Evolutionary conservation across 1,139 yeast genomes (phyloP), one percentile per base, ranked within the genome.

Genomic region (Protomyces macrosporus): DNA sequence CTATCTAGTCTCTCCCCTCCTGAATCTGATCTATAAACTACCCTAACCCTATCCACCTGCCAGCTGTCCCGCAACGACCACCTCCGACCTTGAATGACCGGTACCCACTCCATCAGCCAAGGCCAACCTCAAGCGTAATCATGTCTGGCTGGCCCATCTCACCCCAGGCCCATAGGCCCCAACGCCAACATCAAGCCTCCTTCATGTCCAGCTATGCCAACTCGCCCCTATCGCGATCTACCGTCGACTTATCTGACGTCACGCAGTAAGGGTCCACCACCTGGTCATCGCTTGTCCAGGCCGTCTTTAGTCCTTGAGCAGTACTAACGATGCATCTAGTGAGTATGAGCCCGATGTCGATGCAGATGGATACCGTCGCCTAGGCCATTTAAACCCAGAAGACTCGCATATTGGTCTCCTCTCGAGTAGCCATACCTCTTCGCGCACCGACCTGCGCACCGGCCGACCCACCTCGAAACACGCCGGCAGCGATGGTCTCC

Each of bases 281-380:
- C 32, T 42, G 23, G 5, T 10, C 30, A 42, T 14, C 23, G 23
- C 23, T 23, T 23, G 23, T 23, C 23, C 23, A 23, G 23, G 23
- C 23, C 23, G 23, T 23, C 23, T 23, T 23, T 1, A 23, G 23
- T 23, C 23, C 2, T 23, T 23, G 1, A 23, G 16, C 23, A 6
- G 7, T 14, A 30, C 48, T 42, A 42, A 42, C 48, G 23, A 23
- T 23, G 23, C 23, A 10, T 6, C 30, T 16, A 42, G 48, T 42
- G 62, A 58, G 32, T 58, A 58, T 42, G 62, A 58, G 32, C 62
- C 62, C 30, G 62, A 58, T 48, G 62, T 58, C 30, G 62, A 58
- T 35, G 62, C 62, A 33, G 62, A 58, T 34, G 62, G 62, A 3
- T 58, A 51, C 50, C 53, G 62, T 16, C 62, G 62, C 52, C 48